These are phyloP conservation scores for Panaeolus papilionaceus DNA, from an alignment of 768 basidiomycete genomes.

Conservation along the genomic window DNA sequence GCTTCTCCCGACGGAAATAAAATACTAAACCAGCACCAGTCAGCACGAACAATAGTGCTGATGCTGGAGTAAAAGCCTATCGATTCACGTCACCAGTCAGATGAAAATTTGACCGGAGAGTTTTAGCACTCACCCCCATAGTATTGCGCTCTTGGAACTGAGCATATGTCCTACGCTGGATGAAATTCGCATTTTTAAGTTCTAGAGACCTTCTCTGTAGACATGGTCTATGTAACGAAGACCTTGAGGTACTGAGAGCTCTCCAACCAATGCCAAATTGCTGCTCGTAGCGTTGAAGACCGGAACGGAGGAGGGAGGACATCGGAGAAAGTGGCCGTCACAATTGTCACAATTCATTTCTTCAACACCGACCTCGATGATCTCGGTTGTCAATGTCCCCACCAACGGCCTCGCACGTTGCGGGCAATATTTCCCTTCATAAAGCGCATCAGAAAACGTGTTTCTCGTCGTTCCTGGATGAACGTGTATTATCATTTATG, in stretches of 20 bases:
- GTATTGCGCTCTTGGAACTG: slow-evolving; percentile 39
- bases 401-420: neutral
- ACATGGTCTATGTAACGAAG: slow-evolving; percentile 1
- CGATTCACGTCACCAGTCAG: neutral
- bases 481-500: neutral
- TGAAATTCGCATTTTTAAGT: slow-evolving; percentile 9
- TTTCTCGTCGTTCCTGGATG: neutral
- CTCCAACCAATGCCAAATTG: slow-evolving; percentile 19
- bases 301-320: slow-evolving; percentile 24
- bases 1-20: slow-evolving; percentile 92
- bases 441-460: neutral
- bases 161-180: slow-evolving; percentile 33
- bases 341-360: slow-evolving; percentile 5
- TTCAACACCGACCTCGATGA: slow-evolving; percentile 11
- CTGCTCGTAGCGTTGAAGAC: slow-evolving; percentile 10
- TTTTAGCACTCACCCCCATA: slow-evolving; percentile 37
- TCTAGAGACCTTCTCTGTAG: neutral
- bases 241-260: slow-evolving; percentile 18
- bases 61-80: slow-evolving; percentile 91
- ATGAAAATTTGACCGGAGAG: slow-evolving; percentile 10
- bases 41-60: slow-evolving; percentile 83
- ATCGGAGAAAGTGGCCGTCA: slow-evolving; percentile 18
- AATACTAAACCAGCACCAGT: slow-evolving; percentile 83
- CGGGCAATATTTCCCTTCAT: neutral
- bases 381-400: neutral